Percentiles rank a stretch among this genome's conserved stretches.
Conservation (phyloP, 257 asterid species). For the Haberlea rhodopensis region DNA sequence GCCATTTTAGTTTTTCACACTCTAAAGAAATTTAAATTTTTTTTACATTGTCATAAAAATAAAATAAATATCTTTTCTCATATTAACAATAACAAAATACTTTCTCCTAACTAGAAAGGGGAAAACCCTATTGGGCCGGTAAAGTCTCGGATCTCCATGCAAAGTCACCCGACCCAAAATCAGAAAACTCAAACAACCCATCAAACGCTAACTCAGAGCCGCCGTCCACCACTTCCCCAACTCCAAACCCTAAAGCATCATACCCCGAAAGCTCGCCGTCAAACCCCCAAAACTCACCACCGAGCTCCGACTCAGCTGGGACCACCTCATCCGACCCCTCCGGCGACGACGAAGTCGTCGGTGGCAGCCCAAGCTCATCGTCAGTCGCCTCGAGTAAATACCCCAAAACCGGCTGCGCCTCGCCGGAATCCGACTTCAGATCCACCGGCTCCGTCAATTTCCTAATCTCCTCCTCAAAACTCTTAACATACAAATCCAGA, state of each 20-base stretch:
- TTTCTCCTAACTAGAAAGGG: too few relatives aligned
- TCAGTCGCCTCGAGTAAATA: slow-evolving; percentile 63
- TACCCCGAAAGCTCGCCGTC: slow-evolving; percentile 25
- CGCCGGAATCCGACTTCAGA: slow-evolving; percentile 34
- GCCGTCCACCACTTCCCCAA: slow-evolving; percentile 25
- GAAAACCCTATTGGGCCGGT: slow-evolving; percentile 44
- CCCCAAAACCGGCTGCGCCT: slow-evolving; percentile 49
- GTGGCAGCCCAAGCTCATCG: slow-evolving; percentile 70
- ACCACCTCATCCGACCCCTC: background rate
- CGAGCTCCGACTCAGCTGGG: slow-evolving; percentile 14
- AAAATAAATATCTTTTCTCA: too few relatives aligned
- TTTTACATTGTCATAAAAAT: too few relatives aligned
- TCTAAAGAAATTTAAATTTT: too few relatives aligned
- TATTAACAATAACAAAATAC: too few relatives aligned
- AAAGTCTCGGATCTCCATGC: slow-evolving; percentile 46
- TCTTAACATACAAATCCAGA: slow-evolving; percentile 60
- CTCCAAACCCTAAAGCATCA: slow-evolving; percentile 44
- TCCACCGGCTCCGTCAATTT: slow-evolving; percentile 18
- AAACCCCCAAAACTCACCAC: slow-evolving; percentile 37
- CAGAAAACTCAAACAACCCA: slow-evolving; percentile 45
- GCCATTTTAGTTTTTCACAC: too few relatives aligned
- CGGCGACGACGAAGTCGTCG: slow-evolving; percentile 35
- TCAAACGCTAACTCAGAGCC: slow-evolving; percentile 36
- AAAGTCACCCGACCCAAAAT: slow-evolving; percentile 34
- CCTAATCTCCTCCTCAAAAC: slow-evolving; percentile 53